Evolutionary conservation across 2,329 filamentous ascomycete genomes (phyloP).

Genomic region (Trichoderma atroviride): DNA sequence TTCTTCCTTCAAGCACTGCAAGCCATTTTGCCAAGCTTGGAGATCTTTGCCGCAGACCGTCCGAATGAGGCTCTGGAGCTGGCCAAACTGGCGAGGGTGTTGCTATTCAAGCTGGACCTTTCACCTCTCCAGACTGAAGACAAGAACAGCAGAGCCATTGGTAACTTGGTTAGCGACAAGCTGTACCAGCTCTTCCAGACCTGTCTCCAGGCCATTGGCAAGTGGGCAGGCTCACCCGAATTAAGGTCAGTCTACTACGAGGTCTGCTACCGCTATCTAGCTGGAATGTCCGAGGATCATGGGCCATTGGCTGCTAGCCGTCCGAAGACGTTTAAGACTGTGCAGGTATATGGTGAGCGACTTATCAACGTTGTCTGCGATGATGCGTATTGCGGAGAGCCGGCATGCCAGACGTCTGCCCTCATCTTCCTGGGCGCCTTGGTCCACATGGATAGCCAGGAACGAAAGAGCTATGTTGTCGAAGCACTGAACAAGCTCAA

Average conservation of each 20-base stretch:
- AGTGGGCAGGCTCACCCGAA: constrained; percentile 68
- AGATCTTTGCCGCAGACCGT: constrained; percentile 71
- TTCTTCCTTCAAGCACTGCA: constrained; percentile 88
- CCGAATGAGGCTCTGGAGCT: constrained; percentile 73
- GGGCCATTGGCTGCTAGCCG: constrained; percentile 52
- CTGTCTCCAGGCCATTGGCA: constrained; percentile 76
- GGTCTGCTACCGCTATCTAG: constrained; percentile 85
- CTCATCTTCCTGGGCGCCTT: constrained; percentile 81
- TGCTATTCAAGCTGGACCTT: constrained; percentile 73
- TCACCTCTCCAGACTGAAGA: constrained; percentile 43
- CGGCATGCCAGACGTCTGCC: constrained; percentile 80
- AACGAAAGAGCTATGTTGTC: constrained; percentile 73
- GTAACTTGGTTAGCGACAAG: constrained; percentile 83
- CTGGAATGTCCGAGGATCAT: constrained; percentile 61
- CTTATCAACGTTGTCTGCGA: constrained; percentile 88
- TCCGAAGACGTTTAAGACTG: constrained; percentile 70
- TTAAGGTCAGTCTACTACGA: constrained; percentile 87
- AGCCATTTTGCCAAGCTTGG: constrained; percentile 83
- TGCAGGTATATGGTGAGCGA: constrained; percentile 69
- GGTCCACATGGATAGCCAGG: constrained; percentile 70
- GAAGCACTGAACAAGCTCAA: constrained; percentile 83
- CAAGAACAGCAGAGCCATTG: constrained; percentile 51
- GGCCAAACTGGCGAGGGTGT: constrained; percentile 71
- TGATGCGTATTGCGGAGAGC: constrained; percentile 84
- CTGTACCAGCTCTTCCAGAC: constrained; percentile 90